Conservation (phyloP, 2,329 filamentous ascomycete species). For the Phoma sp. region DNA sequence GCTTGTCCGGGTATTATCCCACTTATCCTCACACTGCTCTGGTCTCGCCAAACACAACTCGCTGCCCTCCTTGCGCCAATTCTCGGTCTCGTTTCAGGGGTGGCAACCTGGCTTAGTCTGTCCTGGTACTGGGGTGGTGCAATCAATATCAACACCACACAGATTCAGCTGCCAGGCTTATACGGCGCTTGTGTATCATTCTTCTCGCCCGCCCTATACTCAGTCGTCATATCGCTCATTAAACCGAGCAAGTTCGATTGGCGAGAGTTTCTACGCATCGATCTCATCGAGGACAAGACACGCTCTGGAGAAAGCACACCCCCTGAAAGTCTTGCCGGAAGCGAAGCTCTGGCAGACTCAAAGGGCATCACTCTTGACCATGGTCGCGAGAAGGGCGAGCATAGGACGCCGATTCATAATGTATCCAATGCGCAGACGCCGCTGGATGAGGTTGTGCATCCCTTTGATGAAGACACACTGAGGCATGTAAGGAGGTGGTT, state of each 20-base stretch:
- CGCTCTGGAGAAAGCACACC: slow-evolving; percentile 6
- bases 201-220: slow-evolving; percentile 73
- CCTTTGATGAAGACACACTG: slow-evolving; percentile 15
- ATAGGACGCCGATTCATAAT: background rate
- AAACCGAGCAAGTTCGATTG: slow-evolving; percentile 15
- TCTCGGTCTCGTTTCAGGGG: slow-evolving; percentile 12
- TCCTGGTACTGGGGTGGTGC: slow-evolving; percentile 28
- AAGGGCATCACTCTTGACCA: background rate
- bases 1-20: slow-evolving; percentile 85
- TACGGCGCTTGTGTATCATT: slow-evolving; percentile 81
- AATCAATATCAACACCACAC: slow-evolving; percentile 54
- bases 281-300: slow-evolving; percentile 17
- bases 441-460: slow-evolving; percentile 18
- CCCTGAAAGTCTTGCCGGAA: slow-evolving; percentile 2
- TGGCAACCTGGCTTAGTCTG: slow-evolving; percentile 16
- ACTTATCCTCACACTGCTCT: slow-evolving; percentile 77
- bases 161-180: slow-evolving; percentile 77
- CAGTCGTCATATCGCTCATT: slow-evolving; percentile 7
- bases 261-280: slow-evolving; percentile 19
- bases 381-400: slow-evolving; percentile 3
- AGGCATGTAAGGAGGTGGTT: slow-evolving; percentile 13
- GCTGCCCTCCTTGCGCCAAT: slow-evolving; percentile 63
- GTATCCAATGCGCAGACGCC: slow-evolving; percentile 9
- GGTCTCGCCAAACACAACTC: slow-evolving; percentile 77
- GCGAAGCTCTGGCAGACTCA: background rate